These are phyloP conservation scores for Epithemia pelagica DNA, from an alignment of 108 stramenopile species.

Conservation along the genomic window DNA sequence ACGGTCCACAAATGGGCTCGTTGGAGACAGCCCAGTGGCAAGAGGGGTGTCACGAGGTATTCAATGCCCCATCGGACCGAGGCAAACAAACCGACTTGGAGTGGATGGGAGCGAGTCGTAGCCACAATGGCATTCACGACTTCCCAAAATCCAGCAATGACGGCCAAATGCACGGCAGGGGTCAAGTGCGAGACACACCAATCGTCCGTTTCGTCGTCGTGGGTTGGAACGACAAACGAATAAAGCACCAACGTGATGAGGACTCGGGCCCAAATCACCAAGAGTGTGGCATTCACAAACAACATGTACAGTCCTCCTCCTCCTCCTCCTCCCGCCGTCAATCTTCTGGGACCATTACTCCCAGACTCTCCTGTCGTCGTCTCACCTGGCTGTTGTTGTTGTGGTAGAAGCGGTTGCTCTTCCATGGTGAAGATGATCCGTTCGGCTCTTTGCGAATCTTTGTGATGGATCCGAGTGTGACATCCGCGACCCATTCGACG, in stretches of 20 bases:
- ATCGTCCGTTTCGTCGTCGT: neutral
- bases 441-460: too few species aligned
- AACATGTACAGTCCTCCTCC: too few species aligned
- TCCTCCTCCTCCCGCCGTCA: too few species aligned
- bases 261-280: neutral
- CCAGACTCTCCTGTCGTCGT: too few species aligned
- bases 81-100: conserved; percentile 30
- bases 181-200: conserved; percentile 6
- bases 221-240: neutral
- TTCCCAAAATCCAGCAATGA: conserved; percentile 27
- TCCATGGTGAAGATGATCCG: too few species aligned
- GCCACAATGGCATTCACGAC: conserved; percentile 24
- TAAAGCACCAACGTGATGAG: neutral
- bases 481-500: too few species aligned
- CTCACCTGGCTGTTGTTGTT: too few species aligned
- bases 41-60: conserved; percentile 26
- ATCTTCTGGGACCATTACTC: too few species aligned
- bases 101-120: conserved; percentile 23
- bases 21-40: conserved; percentile 12
- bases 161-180: conserved; percentile 14
- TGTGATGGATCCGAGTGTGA: too few species aligned
- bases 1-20: conserved; percentile 32
- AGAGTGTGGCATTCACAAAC: neutral
- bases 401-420: too few species aligned
- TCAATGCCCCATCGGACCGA: conserved; percentile 28